phyloP scores from a whole-genome alignment of 257 asterid species.

The Leptodermis oblonga region DNA sequence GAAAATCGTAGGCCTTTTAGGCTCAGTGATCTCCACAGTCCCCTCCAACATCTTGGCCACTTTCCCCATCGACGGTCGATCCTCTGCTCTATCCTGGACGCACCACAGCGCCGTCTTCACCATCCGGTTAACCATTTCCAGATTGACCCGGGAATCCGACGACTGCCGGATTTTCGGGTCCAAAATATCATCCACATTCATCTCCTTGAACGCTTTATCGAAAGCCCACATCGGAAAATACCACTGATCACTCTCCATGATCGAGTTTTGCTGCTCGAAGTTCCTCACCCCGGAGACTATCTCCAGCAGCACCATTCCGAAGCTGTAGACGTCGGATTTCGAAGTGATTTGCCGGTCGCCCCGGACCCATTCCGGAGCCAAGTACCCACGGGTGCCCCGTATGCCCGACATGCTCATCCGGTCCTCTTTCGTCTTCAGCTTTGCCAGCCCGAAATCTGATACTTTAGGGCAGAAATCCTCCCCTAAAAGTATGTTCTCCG shows the following conservation, averaged over 20 bases:
- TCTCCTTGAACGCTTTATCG: constrained; percentile 52
- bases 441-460: constrained; percentile 84
- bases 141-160: constrained; percentile 48
- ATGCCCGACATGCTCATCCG: constrained; percentile 49
- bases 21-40: constrained; percentile 70
- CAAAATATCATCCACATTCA: constrained; percentile 65
- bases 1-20: constrained; percentile 59
- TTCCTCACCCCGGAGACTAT: constrained; percentile 71
- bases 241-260: constrained; percentile 70
- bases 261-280: constrained; percentile 39
- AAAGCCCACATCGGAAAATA: constrained; percentile 79
- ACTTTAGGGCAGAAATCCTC: constrained; percentile 90
- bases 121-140: constrained; percentile 73
- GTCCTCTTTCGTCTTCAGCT: constrained; percentile 72
- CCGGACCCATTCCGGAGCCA: constrained; percentile 85
- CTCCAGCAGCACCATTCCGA: constrained; percentile 71
- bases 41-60: constrained; percentile 95
- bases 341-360: constrained; percentile 63
- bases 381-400: constrained; percentile 77
- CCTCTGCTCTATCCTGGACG: constrained; percentile 63
- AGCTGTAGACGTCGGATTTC: constrained; percentile 81
- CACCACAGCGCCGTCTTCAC: constrained; percentile 93
- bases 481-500: constrained; percentile 78
- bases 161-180: constrained; percentile 55
- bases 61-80: constrained; percentile 89